Evolutionary conservation across 208 protist genomes (phyloP).

Genomic region (Leptomonas pyrrhocoris): DNA sequence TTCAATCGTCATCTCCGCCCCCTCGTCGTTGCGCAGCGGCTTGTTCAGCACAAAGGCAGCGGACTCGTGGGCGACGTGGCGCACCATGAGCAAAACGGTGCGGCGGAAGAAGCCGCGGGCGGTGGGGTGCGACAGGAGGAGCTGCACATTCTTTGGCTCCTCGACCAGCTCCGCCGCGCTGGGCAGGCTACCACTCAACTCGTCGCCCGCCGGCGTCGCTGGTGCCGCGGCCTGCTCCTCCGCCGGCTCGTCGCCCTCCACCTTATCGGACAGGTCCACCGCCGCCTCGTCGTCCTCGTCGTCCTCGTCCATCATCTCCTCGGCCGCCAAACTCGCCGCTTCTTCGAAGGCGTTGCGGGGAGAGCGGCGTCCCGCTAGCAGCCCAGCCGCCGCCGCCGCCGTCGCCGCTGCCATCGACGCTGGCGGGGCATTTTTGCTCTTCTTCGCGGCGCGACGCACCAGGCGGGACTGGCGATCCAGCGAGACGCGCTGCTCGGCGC

Average conservation of each 20-base stretch:
- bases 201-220: constrained; percentile 11
- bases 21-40: constrained; percentile 62
- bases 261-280: constrained; percentile 22
- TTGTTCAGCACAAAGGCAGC: constrained; percentile 81
- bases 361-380: background rate
- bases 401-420: constrained; percentile 7
- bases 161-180: constrained; percentile 16
- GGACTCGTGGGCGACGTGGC: constrained; percentile 57
- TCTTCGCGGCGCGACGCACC: constrained; percentile 16
- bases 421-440: constrained; percentile 6
- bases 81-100: constrained; percentile 73
- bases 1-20: constrained; percentile 49
- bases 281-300: constrained; percentile 20
- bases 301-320: constrained; percentile 16
- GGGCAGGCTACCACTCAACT: constrained; percentile 17
- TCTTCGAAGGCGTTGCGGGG: constrained; percentile 29
- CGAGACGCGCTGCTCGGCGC: constrained; percentile 45
- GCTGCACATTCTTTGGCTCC: constrained; percentile 58
- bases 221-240: background rate
- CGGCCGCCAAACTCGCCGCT: constrained; percentile 19
- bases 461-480: constrained; percentile 22
- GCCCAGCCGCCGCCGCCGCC: constrained; percentile 4
- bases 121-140: constrained; percentile 78
- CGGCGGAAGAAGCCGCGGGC: constrained; percentile 69
- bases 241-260: constrained; percentile 10